Conservation (phyloP, 202 grass and related monocot genomes). For the Panicum hallii region DNA sequence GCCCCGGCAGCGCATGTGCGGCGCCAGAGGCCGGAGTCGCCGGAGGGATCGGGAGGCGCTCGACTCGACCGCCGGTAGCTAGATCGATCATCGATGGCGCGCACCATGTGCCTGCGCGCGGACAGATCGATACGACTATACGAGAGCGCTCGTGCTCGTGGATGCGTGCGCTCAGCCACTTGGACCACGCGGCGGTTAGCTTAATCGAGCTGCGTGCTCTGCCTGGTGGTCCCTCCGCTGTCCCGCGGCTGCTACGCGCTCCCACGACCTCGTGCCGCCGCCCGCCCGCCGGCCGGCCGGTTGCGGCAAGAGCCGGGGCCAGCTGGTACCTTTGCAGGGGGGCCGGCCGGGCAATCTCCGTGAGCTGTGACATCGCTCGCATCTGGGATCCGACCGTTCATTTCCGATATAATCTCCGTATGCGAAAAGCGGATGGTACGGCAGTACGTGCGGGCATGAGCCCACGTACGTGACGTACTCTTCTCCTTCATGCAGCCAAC, state of each 20-base stretch:
- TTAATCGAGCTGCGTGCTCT: not conserved
- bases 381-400: not conserved
- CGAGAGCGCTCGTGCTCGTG: not conserved
- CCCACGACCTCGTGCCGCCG: too few relatives aligned
- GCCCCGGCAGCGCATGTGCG: constrained; percentile 48
- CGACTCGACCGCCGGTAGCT: too few relatives aligned
- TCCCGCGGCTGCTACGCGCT: not conserved
- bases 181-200: constrained; percentile 18
- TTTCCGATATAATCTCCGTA: not conserved
- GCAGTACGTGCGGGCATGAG: constrained; percentile 29
- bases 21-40: not conserved
- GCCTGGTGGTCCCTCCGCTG: constrained; percentile 11
- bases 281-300: not conserved
- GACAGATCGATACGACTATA: not conserved
- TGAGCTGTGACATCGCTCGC: not conserved
- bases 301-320: too few relatives aligned
- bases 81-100: not conserved
- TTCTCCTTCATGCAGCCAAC: not conserved
- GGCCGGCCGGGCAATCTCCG: not conserved
- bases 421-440: not conserved
- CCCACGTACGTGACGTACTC: not conserved
- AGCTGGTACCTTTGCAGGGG: too few relatives aligned
- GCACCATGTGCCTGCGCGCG: not conserved
- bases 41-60: not conserved
- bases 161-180: not conserved